Evolutionary conservation across 169 alveolate genomes (phyloP), one percentile per base, ranked within the genome.

Genomic region (Eimeria zaria): DNA sequence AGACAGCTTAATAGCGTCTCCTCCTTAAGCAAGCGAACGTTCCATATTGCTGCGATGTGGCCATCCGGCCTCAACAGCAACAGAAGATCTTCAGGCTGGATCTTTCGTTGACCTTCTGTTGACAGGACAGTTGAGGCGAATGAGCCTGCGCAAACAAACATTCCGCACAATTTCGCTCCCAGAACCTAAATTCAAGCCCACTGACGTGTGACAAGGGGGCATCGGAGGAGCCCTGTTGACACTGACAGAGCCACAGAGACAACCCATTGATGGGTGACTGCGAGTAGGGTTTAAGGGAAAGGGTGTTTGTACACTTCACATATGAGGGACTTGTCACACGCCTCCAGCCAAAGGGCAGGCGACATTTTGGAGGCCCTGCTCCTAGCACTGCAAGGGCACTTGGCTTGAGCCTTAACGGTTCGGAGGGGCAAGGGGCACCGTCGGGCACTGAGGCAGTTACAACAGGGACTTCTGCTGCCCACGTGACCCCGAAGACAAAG

Each of bases 11-110:
- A 60, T 60, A 84, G 51, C 6, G 39, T 18, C 74, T 58, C 58
- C 78, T 84, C 92, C 41, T 39, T n/a, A 36, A 84, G 80, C 22
- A 62, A 55, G 9, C 78, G 78, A 9, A 48, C 92, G 60, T 44
- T 22, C 74, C 55, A 78, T 33, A 92, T n/a, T 2, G 33, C 93
- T 9, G 83, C 62, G 46, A 92, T 92, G 76, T 92, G 96, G 74
- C 93, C 96, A 51, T 92, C 96, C n/a, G 96, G 96, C 67, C 96
- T 48, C 60, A 92, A 39, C 67, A 92, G 87, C 62, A 92, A 51
- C 53, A 92, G 51, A 30, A 81, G 93, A 55, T 60, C 58, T 41
- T 92, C 93, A 30, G 53, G 67, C 20, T 48, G 76, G 24, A 51
- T 48, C 20, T 0, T 44, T 22, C 73, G 69, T 30, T n/a, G 36